phyloP scores from a whole-genome alignment of 2,329 filamentous ascomycete species.

The Aspergillus piperis region DNA sequence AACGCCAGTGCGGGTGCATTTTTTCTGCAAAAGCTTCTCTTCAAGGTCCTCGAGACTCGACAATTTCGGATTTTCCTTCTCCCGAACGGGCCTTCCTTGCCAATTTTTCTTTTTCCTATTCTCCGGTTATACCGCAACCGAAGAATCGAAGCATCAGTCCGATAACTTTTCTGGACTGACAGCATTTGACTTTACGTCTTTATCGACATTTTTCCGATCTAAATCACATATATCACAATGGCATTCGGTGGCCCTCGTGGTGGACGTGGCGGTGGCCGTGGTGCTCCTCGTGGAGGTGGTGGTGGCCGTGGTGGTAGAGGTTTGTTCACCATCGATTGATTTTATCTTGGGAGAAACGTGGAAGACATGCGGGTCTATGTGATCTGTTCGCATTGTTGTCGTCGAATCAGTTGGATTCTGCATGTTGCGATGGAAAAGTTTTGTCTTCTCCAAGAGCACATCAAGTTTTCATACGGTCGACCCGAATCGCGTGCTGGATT shows the following conservation, averaged over 20 bases:
- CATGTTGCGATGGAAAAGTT: not conserved
- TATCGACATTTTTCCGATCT: constrained; percentile 10
- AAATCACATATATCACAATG: constrained; percentile 30
- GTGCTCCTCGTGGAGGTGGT: constrained; percentile 41
- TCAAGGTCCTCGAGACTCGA: constrained; percentile 18
- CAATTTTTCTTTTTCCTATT: constrained; percentile 1
- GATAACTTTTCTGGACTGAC: constrained; percentile 11
- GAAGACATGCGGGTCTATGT: not conserved
- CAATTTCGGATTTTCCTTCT: constrained; percentile 12
- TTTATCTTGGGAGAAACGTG: constrained; percentile 4
- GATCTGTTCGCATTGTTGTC: not conserved
- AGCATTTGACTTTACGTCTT: constrained; percentile 10
- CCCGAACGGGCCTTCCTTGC: constrained; percentile 12
- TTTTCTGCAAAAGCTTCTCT: constrained; percentile 24
- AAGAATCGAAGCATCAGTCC: constrained; percentile 11
- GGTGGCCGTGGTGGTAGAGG: constrained; percentile 45
- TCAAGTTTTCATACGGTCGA: not conserved
- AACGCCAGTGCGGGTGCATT: constrained; percentile 29
- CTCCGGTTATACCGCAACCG: constrained; percentile 7
- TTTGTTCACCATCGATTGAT: constrained; percentile 25
- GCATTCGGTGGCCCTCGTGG: constrained; percentile 35
- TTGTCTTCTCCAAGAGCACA: not conserved
- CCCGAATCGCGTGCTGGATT: not conserved
- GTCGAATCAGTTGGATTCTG: not conserved
- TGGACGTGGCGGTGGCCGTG: constrained; percentile 32